phyloP scores from a whole-genome alignment of 108 stramenopile genomes.

The Conticribra weissflogii region DNA sequence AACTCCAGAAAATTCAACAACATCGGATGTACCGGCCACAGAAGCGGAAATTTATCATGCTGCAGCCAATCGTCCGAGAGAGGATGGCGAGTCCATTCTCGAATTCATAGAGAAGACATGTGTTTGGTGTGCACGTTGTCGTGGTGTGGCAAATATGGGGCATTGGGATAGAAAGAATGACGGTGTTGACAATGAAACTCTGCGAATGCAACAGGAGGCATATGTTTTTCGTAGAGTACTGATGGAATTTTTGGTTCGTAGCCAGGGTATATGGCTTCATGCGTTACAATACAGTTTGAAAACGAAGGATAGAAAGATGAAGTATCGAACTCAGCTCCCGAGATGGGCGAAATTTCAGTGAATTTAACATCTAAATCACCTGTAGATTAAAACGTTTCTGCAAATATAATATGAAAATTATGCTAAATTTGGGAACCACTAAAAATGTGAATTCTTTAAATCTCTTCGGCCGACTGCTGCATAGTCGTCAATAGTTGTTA shows the following conservation, averaged over 20 bases:
- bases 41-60: constrained; percentile 61
- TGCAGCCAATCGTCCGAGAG: constrained; percentile 34
- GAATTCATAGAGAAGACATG: constrained; percentile 82
- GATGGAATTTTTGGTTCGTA: constrained; percentile 76
- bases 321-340: constrained; percentile 27
- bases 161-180: constrained; percentile 11
- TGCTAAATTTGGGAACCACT: no score
- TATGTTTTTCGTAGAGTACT: constrained; percentile 41
- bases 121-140: constrained; percentile 83
- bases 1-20: constrained; percentile 28
- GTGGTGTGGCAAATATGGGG: constrained; percentile 26
- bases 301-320: constrained; percentile 33
- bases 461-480: no score
- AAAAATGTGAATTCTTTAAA: no score
- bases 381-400: no score
- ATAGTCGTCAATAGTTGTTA: no score
- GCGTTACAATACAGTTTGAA: constrained; percentile 73
- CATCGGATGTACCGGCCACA: constrained; percentile 69
- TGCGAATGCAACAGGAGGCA: background rate
- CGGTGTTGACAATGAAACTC: background rate
- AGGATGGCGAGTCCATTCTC: constrained; percentile 60
- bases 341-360: constrained; percentile 6
- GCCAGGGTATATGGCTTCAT: constrained; percentile 86
- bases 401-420: no score
- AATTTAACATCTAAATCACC: no score